phyloP scores from a whole-genome alignment of 2,329 filamentous ascomycete genomes.

The Arthrobotrys sphaeroides region DNA sequence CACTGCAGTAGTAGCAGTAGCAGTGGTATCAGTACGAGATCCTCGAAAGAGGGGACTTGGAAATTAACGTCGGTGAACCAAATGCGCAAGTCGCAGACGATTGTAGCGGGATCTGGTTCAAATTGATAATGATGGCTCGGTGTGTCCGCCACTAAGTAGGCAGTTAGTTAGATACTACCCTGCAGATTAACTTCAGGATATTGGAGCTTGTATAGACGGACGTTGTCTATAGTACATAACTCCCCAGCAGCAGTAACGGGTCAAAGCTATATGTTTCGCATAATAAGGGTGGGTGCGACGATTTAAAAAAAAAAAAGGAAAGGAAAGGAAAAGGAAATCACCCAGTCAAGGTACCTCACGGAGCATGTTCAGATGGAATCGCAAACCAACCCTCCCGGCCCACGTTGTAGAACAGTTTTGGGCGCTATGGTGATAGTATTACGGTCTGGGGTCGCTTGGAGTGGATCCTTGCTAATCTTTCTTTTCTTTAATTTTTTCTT shows the following conservation, averaged over 20 bases:
- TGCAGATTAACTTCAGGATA: conserved; percentile 24
- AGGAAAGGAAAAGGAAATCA: neutral
- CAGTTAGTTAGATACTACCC: conserved; percentile 38
- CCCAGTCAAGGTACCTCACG: conserved; percentile 4
- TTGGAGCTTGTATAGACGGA: conserved; percentile 18
- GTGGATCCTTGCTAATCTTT: conserved; percentile 35
- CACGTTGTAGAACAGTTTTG: conserved; percentile 47
- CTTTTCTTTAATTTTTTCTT: too few species aligned
- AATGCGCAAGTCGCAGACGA: conserved; percentile 49
- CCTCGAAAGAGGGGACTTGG: conserved; percentile 9
- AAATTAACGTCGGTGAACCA: conserved; percentile 42
- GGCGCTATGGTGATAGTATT: conserved; percentile 32
- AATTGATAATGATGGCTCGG: conserved; percentile 51
- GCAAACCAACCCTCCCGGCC: conserved; percentile 46
- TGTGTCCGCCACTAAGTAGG: conserved; percentile 39
- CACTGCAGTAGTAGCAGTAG: too few species aligned
- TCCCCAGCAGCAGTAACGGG: conserved; percentile 37
- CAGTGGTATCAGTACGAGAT: conserved; percentile 6
- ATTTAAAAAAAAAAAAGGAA: conserved; percentile 8
- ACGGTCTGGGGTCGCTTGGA: conserved; percentile 45
- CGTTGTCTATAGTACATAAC: conserved; percentile 14
- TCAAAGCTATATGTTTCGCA: conserved; percentile 49
- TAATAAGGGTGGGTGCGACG: conserved; percentile 35
- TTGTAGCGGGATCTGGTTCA: conserved; percentile 47
- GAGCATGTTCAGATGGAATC: conserved; percentile 24